Evolutionary conservation across 129 eudicot species (phyloP).

Genomic region (Centaurea solstitialis): DNA sequence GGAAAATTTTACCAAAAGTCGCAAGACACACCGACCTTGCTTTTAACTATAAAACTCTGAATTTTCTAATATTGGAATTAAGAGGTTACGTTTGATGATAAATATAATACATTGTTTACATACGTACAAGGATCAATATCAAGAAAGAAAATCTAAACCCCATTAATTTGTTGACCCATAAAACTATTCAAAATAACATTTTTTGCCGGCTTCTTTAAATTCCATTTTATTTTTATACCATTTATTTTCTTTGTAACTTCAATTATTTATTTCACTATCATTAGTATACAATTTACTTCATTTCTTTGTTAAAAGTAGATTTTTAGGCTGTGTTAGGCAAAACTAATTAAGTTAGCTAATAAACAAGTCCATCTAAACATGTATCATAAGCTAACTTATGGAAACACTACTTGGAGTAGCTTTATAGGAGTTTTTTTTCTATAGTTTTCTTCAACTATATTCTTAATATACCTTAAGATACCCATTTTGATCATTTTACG

Average conservation of each 20-base stretch:
- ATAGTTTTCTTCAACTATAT: no score
- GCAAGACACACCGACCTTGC: conserved; percentile 31
- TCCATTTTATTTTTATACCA: background rate
- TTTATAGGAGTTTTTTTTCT: no score
- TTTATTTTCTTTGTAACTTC: background rate
- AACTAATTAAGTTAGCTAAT: no score
- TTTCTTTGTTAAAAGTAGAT: no score
- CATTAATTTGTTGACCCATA: conserved; percentile 21
- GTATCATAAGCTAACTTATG: no score
- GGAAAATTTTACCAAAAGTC: background rate
- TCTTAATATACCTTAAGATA: no score
- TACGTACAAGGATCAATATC: conserved; percentile 27
- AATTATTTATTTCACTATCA: background rate
- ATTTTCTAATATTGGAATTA: conserved; percentile 1
- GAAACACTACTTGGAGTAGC: no score
- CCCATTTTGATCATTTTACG: no score
- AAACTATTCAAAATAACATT: conserved; percentile 15
- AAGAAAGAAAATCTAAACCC: conserved; percentile 27
- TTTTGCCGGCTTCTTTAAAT: conserved; percentile 3
- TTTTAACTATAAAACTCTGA: conserved; percentile 13
- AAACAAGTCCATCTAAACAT: no score
- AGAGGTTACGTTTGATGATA: conserved; percentile 18
- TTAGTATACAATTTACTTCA: no score
- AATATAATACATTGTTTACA: conserved; percentile 11
- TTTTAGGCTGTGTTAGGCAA: no score